Base-by-base conservation (phyloP, 257 asterid species). In the Phtheirospermum japonicum region DNA sequence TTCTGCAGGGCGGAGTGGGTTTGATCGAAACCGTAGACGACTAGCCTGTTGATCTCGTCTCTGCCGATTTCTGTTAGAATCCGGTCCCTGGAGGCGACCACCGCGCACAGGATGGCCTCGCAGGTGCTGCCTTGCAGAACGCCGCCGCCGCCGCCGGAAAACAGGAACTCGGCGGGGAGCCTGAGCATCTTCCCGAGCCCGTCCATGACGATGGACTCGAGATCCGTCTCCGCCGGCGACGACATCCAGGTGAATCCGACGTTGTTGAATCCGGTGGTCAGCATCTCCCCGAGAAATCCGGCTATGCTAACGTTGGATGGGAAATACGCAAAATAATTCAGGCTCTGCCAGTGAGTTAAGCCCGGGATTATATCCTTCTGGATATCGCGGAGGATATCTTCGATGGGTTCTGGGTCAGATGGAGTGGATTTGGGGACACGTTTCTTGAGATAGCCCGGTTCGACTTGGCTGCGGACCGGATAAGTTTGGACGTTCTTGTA, bases 331-430 rank as follows among this genome's bases (percentile, higher is more conserved):
- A 28, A 87, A 16, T 84, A 85, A 7, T 85, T 85, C 0, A 94
- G 95, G 73, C 95, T 85, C 50, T 79, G 86, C 96, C 96, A 85
- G 64, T 87, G 86, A 0, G 94, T 85, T 9, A 87, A 73, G 5
- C 96, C 95, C 0, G 93, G 96, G 2, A 88, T 78, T n/a, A 88
- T 86, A 39, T 80, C 80, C 4, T 71, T 82, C 12, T 79, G 79
- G 4, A 88, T 79, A 20, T 83, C 95, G 0, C 40, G 14, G 0
- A 88, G 79, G 30, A 88, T 83, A 1, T 70, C 61, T 9, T 88
- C 88, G 5, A 88, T 79, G 9, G 83, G 74, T 17, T 88, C 90
- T 4, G 93, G 80, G 4, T 70, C 72, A 26, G 73, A 20, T 0
- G 96, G 95, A 4, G 95, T 90, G 0, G 79, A 40, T 4, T 77